Percentiles rank a stretch among this genome's conserved stretches.
Conservation (phyloP, 2,329 filamentous ascomycete species). For the Microdochium bolleyi region DNA sequence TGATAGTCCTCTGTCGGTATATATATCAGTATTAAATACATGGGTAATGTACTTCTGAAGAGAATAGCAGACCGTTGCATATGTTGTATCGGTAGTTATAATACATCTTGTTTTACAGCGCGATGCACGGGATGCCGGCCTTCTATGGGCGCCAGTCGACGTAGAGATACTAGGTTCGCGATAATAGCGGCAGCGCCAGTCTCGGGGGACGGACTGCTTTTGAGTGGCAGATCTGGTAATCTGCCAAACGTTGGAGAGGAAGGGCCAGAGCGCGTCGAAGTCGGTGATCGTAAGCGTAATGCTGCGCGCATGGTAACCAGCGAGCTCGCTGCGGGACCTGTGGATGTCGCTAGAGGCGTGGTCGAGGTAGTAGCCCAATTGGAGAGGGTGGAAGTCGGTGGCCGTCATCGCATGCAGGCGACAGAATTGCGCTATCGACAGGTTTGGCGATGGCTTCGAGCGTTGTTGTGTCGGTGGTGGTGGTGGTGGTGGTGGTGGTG, state of each 20-base stretch:
- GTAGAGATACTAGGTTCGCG: not conserved
- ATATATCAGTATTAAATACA: not conserved
- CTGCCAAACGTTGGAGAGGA: not conserved
- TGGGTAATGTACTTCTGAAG: not conserved
- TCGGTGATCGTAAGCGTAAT: not conserved
- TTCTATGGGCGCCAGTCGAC: not conserved
- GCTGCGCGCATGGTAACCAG: not conserved
- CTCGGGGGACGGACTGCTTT: not conserved
- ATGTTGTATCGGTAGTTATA: not conserved
- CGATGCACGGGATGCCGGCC: not conserved
- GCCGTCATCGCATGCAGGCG: not conserved
- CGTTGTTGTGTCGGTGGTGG: not conserved
- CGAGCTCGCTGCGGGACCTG: not conserved
- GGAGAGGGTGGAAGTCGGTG: not conserved
- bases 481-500: not conserved
- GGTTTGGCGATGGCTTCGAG: not conserved
- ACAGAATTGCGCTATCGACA: not conserved
- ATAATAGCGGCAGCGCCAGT: not conserved
- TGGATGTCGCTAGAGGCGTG: not conserved
- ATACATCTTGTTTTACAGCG: not conserved
- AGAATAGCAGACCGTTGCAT: not conserved
- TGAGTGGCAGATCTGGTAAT: not conserved
- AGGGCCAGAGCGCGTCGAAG: not conserved
- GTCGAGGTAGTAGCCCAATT: not conserved
- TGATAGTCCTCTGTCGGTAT: not conserved